Evolutionary conservation across 768 basidiomycete genomes (phyloP).

Genomic region (Vararia minispora): DNA sequence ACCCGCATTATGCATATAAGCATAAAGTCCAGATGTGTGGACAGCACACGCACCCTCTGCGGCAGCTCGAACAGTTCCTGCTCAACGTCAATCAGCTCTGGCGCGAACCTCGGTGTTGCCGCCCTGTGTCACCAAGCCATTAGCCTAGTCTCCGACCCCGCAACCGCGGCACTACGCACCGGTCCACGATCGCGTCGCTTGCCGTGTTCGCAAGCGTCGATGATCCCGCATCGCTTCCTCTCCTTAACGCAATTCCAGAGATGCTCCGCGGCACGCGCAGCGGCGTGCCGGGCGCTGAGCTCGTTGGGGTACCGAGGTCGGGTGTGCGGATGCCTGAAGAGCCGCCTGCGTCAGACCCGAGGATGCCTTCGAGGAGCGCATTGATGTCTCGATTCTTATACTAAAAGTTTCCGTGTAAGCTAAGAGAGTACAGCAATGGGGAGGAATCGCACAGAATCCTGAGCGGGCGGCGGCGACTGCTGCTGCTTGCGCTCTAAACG

Average conservation of each 20-base stretch:
- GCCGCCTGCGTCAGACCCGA: slow-evolving; percentile 37
- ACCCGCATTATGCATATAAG: not conserved
- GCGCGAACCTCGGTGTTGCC: slow-evolving; percentile 51
- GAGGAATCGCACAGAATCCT: slow-evolving; percentile 5
- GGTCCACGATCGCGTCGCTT: slow-evolving; percentile 59
- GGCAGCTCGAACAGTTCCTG: slow-evolving; percentile 88
- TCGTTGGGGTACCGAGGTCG: slow-evolving; percentile 57
- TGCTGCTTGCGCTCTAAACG: too few relatives aligned
- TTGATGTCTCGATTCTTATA: slow-evolving; percentile 70
- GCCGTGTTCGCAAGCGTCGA: slow-evolving; percentile 34
- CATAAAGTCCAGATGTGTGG: not conserved
- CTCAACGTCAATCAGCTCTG: slow-evolving; percentile 82
- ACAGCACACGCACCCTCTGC: slow-evolving; percentile 46
- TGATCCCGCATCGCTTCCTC: slow-evolving; percentile 57
- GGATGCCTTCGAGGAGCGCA: slow-evolving; percentile 50
- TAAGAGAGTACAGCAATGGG: not conserved
- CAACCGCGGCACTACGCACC: slow-evolving; percentile 29
- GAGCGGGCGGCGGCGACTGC: too few relatives aligned
- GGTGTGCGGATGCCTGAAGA: slow-evolving; percentile 42
- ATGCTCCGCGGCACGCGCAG: slow-evolving; percentile 27
- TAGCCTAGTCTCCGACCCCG: not conserved
- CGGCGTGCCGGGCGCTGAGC: slow-evolving; percentile 67
- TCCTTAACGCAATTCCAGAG: slow-evolving; percentile 59
- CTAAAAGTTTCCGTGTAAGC: slow-evolving; percentile 19
- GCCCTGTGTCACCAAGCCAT: slow-evolving; percentile 27